Conservation (phyloP, 257 asterid genomes). For the Coffea eugenioides region DNA sequence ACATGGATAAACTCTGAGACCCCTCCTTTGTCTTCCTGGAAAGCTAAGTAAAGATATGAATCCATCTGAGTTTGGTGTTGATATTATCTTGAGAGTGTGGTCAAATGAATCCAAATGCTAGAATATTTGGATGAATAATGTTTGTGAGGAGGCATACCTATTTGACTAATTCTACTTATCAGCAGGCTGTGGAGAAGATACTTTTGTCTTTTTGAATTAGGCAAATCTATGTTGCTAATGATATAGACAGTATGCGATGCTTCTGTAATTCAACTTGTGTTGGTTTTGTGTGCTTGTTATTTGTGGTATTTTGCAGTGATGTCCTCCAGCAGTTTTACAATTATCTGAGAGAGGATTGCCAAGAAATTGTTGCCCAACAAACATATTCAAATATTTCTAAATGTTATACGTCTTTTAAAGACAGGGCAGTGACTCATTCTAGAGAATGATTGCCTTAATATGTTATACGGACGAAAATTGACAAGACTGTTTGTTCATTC, state of each 20-base stretch:
- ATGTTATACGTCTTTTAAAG: too few species aligned
- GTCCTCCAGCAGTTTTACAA: neutral
- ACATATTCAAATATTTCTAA: neutral
- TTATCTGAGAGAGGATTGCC: neutral
- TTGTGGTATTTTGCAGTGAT: neutral
- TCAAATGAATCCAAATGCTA: too few species aligned
- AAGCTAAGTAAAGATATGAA: neutral
- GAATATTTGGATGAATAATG: neutral
- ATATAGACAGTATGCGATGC: neutral
- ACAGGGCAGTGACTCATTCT: neutral
- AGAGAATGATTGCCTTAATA: too few species aligned
- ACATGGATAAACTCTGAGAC: conserved; percentile 33
- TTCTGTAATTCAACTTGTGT: neutral
- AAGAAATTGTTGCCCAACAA: neutral
- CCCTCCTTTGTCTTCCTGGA: conserved; percentile 34
- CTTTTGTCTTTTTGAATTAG: neutral
- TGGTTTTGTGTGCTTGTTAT: neutral
- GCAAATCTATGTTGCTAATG: neutral
- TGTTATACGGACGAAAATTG: too few species aligned
- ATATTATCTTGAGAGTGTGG: neutral
- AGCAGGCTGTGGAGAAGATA: neutral
- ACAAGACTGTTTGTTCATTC: too few species aligned
- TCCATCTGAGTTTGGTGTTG: too few species aligned
- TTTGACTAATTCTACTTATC: neutral
- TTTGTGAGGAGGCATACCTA: neutral